A percentile compares a stretch with the other conserved stretches of the same genome.
Conservation (phyloP, 768 basidiomycete genomes). For the Arthromyces matolae region DNA sequence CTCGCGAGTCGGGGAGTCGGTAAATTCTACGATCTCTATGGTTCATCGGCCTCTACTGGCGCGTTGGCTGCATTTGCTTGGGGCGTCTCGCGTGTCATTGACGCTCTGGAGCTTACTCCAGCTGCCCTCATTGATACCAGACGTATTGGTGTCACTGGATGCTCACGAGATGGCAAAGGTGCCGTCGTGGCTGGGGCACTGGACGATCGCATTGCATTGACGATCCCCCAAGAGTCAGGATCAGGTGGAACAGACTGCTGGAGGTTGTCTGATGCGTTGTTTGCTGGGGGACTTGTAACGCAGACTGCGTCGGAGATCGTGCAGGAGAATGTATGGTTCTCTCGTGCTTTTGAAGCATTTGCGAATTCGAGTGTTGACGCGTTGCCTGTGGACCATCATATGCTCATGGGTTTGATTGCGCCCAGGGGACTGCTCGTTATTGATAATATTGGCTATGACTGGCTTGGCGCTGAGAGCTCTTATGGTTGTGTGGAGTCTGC, state of each 20-base stretch:
- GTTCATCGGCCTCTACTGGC: conserved; percentile 37
- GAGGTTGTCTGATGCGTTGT: conserved; percentile 50
- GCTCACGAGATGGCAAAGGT: conserved; percentile 58
- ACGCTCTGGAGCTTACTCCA: conserved; percentile 50
- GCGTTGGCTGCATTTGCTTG: conserved; percentile 60
- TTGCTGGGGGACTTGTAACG: conserved; percentile 34
- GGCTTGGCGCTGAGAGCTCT: conserved; percentile 47
- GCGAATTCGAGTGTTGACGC: conserved; percentile 36
- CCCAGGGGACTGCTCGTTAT: conserved; percentile 50
- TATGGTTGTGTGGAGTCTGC: conserved; percentile 51
- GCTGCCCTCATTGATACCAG: conserved; percentile 40
- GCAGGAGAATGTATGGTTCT: conserved; percentile 60
- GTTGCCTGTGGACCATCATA: conserved; percentile 58
- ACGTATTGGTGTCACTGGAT: conserved; percentile 51
- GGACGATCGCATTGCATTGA: conserved; percentile 51
- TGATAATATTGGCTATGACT: conserved; percentile 52
- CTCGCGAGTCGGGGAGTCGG: conserved; percentile 45
- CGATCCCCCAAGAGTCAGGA: conserved; percentile 58
- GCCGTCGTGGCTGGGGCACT: conserved; percentile 55
- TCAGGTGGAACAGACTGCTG: conserved; percentile 57
- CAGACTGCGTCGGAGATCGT: conserved; percentile 57
- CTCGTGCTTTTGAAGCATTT: conserved; percentile 43
- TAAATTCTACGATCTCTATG: conserved; percentile 55
- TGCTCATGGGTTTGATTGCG: conserved; percentile 50
- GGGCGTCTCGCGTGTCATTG: conserved; percentile 56